A percentile compares a stretch with the other conserved stretches of the same genome.
Conservation (phyloP, 116 monocot genomes). For the Trichopus zeylanicus region DNA sequence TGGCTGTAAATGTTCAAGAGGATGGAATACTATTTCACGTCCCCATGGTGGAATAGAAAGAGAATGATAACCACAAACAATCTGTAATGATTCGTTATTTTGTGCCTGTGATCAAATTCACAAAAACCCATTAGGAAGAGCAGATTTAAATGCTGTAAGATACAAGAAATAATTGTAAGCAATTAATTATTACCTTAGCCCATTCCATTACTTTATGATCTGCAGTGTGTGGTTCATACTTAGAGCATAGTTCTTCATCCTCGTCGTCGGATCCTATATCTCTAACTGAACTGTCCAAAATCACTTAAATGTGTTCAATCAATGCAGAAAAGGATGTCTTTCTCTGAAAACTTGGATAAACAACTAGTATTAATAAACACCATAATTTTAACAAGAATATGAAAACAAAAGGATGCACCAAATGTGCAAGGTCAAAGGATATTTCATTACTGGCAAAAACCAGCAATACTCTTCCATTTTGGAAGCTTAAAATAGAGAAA, state of each 20-base stretch:
- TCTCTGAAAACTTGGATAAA: background rate
- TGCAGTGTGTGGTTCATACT: slow-evolving; percentile 33
- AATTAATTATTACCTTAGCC: slow-evolving; percentile 69
- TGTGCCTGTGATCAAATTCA: slow-evolving; percentile 40
- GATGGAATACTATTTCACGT: slow-evolving; percentile 79
- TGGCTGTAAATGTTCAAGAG: slow-evolving; percentile 82
- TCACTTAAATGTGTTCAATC: slow-evolving; percentile 12
- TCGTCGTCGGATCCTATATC: slow-evolving; percentile 67
- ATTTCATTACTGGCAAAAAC: background rate
- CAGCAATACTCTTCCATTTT: background rate
- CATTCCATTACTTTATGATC: slow-evolving; percentile 91
- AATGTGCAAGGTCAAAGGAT: background rate
- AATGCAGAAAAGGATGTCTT: background rate
- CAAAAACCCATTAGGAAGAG: background rate
- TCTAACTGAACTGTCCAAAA: slow-evolving; percentile 90
- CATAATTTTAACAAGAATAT: background rate
- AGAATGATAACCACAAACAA: slow-evolving; percentile 82
- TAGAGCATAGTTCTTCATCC: slow-evolving; percentile 50
- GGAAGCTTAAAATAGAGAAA: background rate
- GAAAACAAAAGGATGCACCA: background rate
- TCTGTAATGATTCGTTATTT: slow-evolving; percentile 78
- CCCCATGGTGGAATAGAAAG: slow-evolving; percentile 67
- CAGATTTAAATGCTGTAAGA: background rate
- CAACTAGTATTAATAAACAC: background rate
- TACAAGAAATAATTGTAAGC: background rate